Evolutionary conservation across 371 early-diverging fungal genomes (phyloP).

Genomic region (Smittium mucronatum): DNA sequence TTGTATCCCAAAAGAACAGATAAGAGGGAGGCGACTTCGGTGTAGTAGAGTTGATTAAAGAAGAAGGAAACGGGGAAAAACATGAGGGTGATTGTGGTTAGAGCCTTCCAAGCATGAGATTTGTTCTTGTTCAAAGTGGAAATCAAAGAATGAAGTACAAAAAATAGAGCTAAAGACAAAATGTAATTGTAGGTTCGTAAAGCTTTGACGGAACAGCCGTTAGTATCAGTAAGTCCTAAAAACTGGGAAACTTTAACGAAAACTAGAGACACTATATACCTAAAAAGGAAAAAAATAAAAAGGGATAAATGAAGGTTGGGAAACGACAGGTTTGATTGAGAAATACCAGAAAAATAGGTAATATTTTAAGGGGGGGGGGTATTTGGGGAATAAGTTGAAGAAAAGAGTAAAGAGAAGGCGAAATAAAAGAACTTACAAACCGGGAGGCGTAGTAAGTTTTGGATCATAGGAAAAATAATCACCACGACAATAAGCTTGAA

Average conservation of each 20-base stretch:
- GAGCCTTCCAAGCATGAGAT: slow-evolving; percentile 11
- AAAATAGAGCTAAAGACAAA: slow-evolving; percentile 39
- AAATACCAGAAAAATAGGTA: too few relatives aligned
- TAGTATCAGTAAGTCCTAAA: neutral
- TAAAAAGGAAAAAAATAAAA: neutral
- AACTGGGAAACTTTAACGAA: slow-evolving; percentile 1
- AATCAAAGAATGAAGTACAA: slow-evolving; percentile 32
- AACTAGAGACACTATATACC: neutral
- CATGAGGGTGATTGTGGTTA: slow-evolving; percentile 43
- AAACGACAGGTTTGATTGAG: too few relatives aligned
- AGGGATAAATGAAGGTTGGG: too few relatives aligned
- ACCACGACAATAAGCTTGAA: slow-evolving; percentile 68
- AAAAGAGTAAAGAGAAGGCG: neutral
- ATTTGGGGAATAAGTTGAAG: slow-evolving; percentile 15
- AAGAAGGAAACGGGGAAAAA: slow-evolving; percentile 74
- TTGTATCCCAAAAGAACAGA: slow-evolving; percentile 60
- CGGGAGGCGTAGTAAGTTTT: slow-evolving; percentile 93
- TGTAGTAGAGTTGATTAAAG: slow-evolving; percentile 78
- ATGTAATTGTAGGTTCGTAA: slow-evolving; percentile 48
- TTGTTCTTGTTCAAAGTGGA: slow-evolving; percentile 25
- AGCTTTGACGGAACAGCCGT: slow-evolving; percentile 34
- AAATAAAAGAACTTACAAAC: slow-evolving; percentile 45
- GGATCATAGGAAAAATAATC: slow-evolving; percentile 67
- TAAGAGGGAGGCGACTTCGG: slow-evolving; percentile 72
- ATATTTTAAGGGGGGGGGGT: too few relatives aligned